Conservation (phyloP, 768 basidiomycete genomes). For the Chalciporus pseudorubinellus region DNA sequence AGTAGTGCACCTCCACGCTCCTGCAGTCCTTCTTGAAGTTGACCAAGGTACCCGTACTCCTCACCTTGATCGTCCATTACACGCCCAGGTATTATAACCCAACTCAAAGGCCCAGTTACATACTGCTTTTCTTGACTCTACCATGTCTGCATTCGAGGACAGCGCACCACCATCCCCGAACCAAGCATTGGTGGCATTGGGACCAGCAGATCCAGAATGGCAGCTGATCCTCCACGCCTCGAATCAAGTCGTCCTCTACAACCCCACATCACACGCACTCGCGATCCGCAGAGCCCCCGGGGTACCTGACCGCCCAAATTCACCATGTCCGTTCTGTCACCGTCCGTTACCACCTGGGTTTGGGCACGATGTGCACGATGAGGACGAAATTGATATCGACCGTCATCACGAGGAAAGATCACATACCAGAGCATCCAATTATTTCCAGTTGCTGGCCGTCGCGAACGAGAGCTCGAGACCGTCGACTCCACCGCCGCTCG, state of each 20-base stretch:
- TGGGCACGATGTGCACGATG: slow-evolving; percentile 21
- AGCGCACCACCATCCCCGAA: slow-evolving; percentile 31
- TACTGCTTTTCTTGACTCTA: neutral
- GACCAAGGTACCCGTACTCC: no score
- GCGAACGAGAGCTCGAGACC: slow-evolving; percentile 64
- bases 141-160: slow-evolving; percentile 30
- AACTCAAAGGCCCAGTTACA: no score
- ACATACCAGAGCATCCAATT: slow-evolving; percentile 64
- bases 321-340: slow-evolving; percentile 74
- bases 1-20: no score
- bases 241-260: slow-evolving; percentile 86
- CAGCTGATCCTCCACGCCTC: slow-evolving; percentile 79
- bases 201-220: slow-evolving; percentile 47
- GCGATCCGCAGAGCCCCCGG: slow-evolving; percentile 49
- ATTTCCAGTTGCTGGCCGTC: slow-evolving; percentile 74
- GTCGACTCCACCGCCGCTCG: slow-evolving; percentile 44
- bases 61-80: neutral
- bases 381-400: slow-evolving; percentile 30
- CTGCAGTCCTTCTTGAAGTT: no score
- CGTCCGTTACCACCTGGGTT: slow-evolving; percentile 52
- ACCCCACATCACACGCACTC: slow-evolving; percentile 80
- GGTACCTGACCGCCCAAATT: slow-evolving; percentile 22
- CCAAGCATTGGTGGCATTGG: slow-evolving; percentile 29
- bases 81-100: slow-evolving; percentile 4
- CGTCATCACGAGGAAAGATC: slow-evolving; percentile 40